Base-by-base conservation (phyloP, 2,329 filamentous ascomycete species). In the Aspergillus pseudoglaucus region DNA sequence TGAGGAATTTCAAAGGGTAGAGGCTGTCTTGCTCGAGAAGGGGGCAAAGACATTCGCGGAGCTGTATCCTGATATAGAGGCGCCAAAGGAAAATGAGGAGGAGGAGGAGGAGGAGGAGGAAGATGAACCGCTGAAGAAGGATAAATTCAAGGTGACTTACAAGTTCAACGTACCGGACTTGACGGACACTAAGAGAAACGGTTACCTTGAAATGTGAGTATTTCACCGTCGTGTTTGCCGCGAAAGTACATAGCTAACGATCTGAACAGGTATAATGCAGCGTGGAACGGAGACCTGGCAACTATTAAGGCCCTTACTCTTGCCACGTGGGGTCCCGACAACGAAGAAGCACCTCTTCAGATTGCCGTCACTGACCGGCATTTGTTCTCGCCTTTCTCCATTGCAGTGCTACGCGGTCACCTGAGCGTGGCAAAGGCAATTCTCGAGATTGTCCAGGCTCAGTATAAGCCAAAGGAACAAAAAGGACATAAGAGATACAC, bases 361-460 rank as follows among this genome's bases (percentile, higher is more conserved):
- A 77, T 89, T 47, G 77, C 84, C 0, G 77, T 83, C 1, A 56
- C 52, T 1, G 85, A 89, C 58, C 50, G 57, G 1, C 56, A 64
- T 3, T 51, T 58, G 1, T 75, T 83, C 50, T 80, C 70, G 9
- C 83, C 85, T 0, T 88, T 91, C 59, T 80, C 79, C 0, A 69
- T 93, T 44, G 84, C 87, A 0, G 77, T 87, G 42, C 61, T 85
- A 4, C 78, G 78, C 22, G 84, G 84, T 0, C 83, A 91, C 56
- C 65, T 77, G 40, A 75, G 81, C 1, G 69, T 84, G 10, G 86
- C 87, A 1, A 77, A 72, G 49, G 77, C 76, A 1, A 80, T 93
- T 22, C 71, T 93, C 6, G 82, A 86, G 49, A 89, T 93, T 53
- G 75, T 79, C 0, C 75, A 80, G 40, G 81, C 80, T 2, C 88